Base-by-base conservation (phyloP, 306 rosid genomes). In the Glycine tomentella region DNA sequence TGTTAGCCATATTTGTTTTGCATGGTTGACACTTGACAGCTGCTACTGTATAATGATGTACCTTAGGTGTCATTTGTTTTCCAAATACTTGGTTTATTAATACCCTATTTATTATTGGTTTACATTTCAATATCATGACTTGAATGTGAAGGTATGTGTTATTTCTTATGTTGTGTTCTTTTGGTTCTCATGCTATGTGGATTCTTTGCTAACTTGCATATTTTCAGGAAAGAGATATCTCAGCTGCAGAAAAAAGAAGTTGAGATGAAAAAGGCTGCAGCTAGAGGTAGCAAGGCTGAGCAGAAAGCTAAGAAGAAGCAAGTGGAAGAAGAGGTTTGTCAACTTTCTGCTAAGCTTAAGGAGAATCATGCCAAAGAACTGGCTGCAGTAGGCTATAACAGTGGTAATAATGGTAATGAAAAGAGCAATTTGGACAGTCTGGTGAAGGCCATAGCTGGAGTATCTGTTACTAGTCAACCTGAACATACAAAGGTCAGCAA, bases 281-380 rank as follows among this genome's bases (percentile, higher is more conserved):
- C 98, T 44, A 90, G 84, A 84, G 98, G 98, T 50, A 93, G 98
- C 97, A 96, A 93, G 84, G 98, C 99, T 61, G 97, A 92, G 84
- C 98, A 93, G 88, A 93, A 90, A 84, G 75, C 90, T 48, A 96
- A 93, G 90, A 96, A 96, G 81, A 96, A 89, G 82, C 97, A 93
- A 80, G 98, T 96, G 85, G 99, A 96, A 90, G 98, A 91, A 82
- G 93, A 92, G 81, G 82, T 96, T 74, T 79, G 97, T 86, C 91
- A 79, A 79, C 87, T 88, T 74, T 96, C 97, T 83, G 73, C 90
- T 6, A 82, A 87, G 82, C 94, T 93, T 12, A 90, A 96, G 85
- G 92, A 90, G 80, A 87, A 89, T 33, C 97, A 93, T 7, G 80
- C 90, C 0, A 86, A 81, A 76, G 98, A 96, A 86, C 88, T 90